A percentile compares a stretch with the other conserved stretches of the same genome.
These are phyloP conservation scores for Juglanconis juglandina DNA, from an alignment of 2,329 filamentous ascomycete genomes.

Conservation along the genomic window DNA sequence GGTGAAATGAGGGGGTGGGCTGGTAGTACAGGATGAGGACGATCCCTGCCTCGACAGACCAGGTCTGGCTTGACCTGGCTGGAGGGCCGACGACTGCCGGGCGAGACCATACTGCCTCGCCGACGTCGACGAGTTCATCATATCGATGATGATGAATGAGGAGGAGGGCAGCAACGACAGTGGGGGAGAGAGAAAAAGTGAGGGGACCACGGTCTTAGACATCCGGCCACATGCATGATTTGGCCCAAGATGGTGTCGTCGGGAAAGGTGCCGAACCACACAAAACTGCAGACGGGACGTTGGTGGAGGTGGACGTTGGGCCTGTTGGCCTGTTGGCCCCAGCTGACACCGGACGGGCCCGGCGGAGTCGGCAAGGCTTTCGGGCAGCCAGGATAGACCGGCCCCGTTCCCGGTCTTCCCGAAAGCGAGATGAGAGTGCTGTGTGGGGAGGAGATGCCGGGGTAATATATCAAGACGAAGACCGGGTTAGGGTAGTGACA, in stretches of 20 bases:
- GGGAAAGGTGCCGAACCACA: neutral
- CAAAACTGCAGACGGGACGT: neutral
- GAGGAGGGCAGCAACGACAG: neutral
- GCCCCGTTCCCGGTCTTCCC: conserved; percentile 12
- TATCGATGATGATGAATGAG: neutral
- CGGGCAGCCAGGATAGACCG: conserved; percentile 3
- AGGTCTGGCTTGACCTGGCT: conserved; percentile 8
- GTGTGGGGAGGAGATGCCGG: neutral
- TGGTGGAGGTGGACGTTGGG: no score
- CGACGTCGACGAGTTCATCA: conserved; percentile 16
- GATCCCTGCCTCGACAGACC: conserved; percentile 17
- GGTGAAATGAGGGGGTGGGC: conserved; percentile 16
- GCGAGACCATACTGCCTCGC: conserved; percentile 17
- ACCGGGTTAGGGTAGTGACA: conserved; percentile 5
- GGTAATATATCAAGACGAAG: neutral
- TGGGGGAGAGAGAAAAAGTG: neutral
- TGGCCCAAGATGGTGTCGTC: neutral
- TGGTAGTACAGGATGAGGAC: conserved; percentile 14
- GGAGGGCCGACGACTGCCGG: conserved; percentile 16
- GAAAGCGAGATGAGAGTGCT: conserved; percentile 9
- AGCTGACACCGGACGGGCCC: neutral
- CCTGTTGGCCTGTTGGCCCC: no score
- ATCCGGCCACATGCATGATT: neutral
- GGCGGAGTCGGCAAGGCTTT: conserved; percentile 9
- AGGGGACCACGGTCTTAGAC: neutral